These are phyloP conservation scores for Suzukiozyma palmioleophila DNA, from an alignment of 1,139 yeast genomes.

Conservation along the genomic window DNA sequence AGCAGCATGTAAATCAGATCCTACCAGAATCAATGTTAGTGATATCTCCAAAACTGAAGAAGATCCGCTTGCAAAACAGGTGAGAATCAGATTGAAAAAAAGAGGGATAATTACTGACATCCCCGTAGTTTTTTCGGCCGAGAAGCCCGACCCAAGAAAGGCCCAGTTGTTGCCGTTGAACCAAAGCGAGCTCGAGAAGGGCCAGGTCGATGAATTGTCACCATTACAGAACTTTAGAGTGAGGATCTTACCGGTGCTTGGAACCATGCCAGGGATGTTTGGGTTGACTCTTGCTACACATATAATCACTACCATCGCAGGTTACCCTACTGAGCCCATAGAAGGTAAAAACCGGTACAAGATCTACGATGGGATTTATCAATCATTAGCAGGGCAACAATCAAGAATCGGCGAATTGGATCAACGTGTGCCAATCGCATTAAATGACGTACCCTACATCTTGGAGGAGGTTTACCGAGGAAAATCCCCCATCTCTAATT, in stretches of 20 bases:
- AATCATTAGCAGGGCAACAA: slow-evolving; percentile 83
- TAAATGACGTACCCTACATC: slow-evolving; percentile 75
- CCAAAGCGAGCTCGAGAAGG: slow-evolving; percentile 72
- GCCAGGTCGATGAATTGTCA: slow-evolving; percentile 81
- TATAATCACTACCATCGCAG: slow-evolving; percentile 72
- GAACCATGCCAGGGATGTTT: slow-evolving; percentile 95
- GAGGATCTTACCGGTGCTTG: slow-evolving; percentile 88
- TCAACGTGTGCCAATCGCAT: slow-evolving; percentile 68
- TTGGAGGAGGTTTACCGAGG: slow-evolving; percentile 92
- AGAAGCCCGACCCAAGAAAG: slow-evolving; percentile 93
- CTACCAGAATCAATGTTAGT: slow-evolving; percentile 41
- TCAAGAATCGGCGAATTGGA: slow-evolving; percentile 66
- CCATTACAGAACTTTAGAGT: slow-evolving; percentile 89
- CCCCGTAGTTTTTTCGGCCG: slow-evolving; percentile 88
- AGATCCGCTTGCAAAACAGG: slow-evolving; percentile 88
- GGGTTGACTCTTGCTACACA: slow-evolving; percentile 88
- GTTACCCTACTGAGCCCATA: slow-evolving; percentile 82
- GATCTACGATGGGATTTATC: slow-evolving; percentile 76
- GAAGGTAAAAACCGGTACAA: slow-evolving; percentile 90
- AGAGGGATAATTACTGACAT: slow-evolving; percentile 73
- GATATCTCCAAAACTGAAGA: slow-evolving; percentile 66
- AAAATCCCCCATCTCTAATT: slow-evolving; percentile 84
- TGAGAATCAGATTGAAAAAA: slow-evolving; percentile 75
- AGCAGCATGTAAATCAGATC: slow-evolving; percentile 72
- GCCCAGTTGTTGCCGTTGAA: slow-evolving; percentile 82